Conservation (phyloP, 1,139 yeast species). For the Yamadazyma blattariae region DNA sequence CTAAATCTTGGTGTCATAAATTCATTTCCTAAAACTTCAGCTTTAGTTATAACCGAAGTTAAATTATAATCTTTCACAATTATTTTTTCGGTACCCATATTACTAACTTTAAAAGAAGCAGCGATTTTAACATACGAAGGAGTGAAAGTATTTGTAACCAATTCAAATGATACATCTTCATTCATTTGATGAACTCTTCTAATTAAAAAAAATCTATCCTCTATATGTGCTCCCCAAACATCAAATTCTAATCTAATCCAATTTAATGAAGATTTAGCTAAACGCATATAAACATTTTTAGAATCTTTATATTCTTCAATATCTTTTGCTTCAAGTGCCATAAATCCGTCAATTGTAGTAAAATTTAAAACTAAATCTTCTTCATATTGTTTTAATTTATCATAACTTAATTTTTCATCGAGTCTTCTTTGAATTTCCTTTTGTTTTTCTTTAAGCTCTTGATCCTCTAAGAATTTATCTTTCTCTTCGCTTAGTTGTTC, state of each 20-base stretch:
- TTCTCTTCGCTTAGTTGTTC: conserved; percentile 26
- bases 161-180: not conserved
- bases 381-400: conserved; percentile 12
- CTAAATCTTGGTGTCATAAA: not conserved
- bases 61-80: conserved; percentile 15
- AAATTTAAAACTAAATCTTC: conserved; percentile 19
- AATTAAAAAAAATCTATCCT: conserved; percentile 17
- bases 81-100: conserved; percentile 7
- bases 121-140: not conserved
- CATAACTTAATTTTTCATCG: conserved; percentile 15
- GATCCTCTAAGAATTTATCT: conserved; percentile 14
- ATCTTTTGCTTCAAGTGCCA: conserved; percentile 19
- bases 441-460: conserved; percentile 13
- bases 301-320: conserved; percentile 12
- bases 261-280: conserved; percentile 14
- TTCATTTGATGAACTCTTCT: conserved; percentile 10
- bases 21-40: conserved; percentile 11
- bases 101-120: conserved; percentile 9
- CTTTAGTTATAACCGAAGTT: conserved; percentile 18
- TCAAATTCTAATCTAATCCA: conserved; percentile 33
- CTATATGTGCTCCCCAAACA: conserved; percentile 30
- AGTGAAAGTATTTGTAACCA: conserved; percentile 9
- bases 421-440: conserved; percentile 16
- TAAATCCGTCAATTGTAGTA: conserved; percentile 32
- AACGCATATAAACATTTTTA: conserved; percentile 12